Conservation (phyloP, 2,329 filamentous ascomycete genomes). For the Aspergillus unguis region DNA sequence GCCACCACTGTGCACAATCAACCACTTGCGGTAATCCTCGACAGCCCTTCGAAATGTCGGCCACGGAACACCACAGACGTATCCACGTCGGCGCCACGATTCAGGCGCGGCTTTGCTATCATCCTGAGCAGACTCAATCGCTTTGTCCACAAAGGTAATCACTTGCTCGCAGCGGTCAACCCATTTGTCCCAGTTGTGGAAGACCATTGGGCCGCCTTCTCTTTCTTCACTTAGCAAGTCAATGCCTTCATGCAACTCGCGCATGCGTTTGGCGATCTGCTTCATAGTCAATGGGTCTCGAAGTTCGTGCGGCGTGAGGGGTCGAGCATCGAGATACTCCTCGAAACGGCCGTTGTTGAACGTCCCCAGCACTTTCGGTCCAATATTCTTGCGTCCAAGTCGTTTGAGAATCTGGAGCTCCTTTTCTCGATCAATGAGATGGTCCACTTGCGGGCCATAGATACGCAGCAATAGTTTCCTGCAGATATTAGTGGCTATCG, state of each 20-base stretch:
- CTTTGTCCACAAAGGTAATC: constrained; percentile 53
- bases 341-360: constrained; percentile 96
- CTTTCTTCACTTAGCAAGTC: constrained; percentile 77
- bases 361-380: constrained; percentile 82
- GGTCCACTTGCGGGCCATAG: constrained; percentile 91
- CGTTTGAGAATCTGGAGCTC: constrained; percentile 83
- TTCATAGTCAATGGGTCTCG: constrained; percentile 77
- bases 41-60: constrained; percentile 69
- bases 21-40: constrained; percentile 70
- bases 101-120: constrained; percentile 43
- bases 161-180: constrained; percentile 59
- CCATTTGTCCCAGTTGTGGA: constrained; percentile 95
- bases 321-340: constrained; percentile 82
- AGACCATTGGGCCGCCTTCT: constrained; percentile 75
- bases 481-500: neutral
- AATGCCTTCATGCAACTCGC: constrained; percentile 90
- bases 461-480: constrained; percentile 82
- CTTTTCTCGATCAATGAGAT: constrained; percentile 88
- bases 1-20: constrained; percentile 70
- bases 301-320: constrained; percentile 73
- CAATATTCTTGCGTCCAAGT: constrained; percentile 87
- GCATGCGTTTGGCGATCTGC: constrained; percentile 96
- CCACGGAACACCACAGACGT: constrained; percentile 84
- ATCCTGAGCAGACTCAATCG: constrained; percentile 53
- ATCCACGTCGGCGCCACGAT: constrained; percentile 66